These are phyloP conservation scores for Circinella minor DNA, from an alignment of 371 early-diverging fungal genomes.

Conservation along the genomic window DNA sequence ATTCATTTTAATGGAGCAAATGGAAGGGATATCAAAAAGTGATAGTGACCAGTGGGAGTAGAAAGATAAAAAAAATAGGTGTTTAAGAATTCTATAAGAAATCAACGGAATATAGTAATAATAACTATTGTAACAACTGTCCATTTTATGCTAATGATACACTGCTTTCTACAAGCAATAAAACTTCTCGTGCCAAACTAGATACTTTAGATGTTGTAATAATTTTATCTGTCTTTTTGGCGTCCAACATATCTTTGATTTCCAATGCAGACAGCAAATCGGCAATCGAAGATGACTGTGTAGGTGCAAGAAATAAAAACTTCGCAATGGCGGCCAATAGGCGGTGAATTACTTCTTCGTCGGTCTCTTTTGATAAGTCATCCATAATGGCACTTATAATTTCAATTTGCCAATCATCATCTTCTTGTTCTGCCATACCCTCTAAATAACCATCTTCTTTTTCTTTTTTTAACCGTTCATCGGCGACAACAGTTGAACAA, in stretches of 20 bases:
- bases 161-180: constrained; percentile 25
- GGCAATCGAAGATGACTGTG: constrained; percentile 30
- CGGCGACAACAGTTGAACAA: constrained; percentile 54
- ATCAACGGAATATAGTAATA: too few relatives aligned
- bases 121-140: too few relatives aligned
- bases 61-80: background rate
- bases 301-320: constrained; percentile 46
- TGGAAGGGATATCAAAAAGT: too few relatives aligned
- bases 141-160: background rate
- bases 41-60: too few relatives aligned
- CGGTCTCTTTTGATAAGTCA: constrained; percentile 60
- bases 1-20: too few relatives aligned
- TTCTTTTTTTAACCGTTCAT: constrained; percentile 46
- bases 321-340: constrained; percentile 46
- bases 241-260: constrained; percentile 27
- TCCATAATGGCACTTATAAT: constrained; percentile 65
- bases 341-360: constrained; percentile 50
- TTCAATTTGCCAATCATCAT: constrained; percentile 75
- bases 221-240: constrained; percentile 32
- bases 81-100: background rate
- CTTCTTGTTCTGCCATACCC: constrained; percentile 52
- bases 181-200: constrained; percentile 33
- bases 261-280: constrained; percentile 43
- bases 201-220: constrained; percentile 27
- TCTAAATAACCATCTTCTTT: constrained; percentile 31